phyloP scores from a whole-genome alignment of 1,139 yeast genomes.

The Entelexis paramagnoliae region DNA sequence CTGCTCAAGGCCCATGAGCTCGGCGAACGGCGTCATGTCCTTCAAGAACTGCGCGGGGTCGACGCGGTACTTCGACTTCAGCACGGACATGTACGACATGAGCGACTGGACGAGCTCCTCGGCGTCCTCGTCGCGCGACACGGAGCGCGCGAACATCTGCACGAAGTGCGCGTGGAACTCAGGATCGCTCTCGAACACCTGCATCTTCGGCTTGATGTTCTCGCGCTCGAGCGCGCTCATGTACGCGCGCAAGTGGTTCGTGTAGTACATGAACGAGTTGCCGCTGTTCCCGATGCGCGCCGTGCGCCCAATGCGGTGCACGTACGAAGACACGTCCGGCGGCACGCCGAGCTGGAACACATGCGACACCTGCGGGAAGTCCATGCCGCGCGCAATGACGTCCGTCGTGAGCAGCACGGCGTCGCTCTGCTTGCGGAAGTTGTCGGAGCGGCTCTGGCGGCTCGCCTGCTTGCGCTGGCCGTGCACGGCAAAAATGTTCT shows the following conservation, averaged over 20 bases:
- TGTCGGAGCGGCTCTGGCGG: constrained; percentile 49
- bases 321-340: constrained; percentile 60
- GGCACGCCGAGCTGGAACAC: constrained; percentile 77
- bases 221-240: constrained; percentile 23
- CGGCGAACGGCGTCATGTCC: constrained; percentile 24
- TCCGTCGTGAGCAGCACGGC: constrained; percentile 75
- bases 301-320: constrained; percentile 93
- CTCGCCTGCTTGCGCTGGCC: constrained; percentile 61
- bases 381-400: constrained; percentile 96
- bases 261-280: constrained; percentile 30
- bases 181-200: constrained; percentile 13
- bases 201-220: constrained; percentile 19
- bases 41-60: constrained; percentile 15
- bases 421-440: constrained; percentile 42
- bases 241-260: constrained; percentile 24
- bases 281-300: constrained; percentile 89
- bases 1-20: constrained; percentile 20
- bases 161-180: constrained; percentile 17
- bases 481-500: constrained; percentile 39
- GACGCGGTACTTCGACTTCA: constrained; percentile 22
- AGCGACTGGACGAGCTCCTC: constrained; percentile 20
- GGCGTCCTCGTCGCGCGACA: constrained; percentile 19
- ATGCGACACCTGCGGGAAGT: constrained; percentile 73
- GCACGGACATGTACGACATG: constrained; percentile 24
- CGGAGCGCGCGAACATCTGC: constrained; percentile 9